These are phyloP conservation scores for Xylaria grammica DNA, from an alignment of 495 filamentous ascomycete genomes.

Conservation along the genomic window DNA sequence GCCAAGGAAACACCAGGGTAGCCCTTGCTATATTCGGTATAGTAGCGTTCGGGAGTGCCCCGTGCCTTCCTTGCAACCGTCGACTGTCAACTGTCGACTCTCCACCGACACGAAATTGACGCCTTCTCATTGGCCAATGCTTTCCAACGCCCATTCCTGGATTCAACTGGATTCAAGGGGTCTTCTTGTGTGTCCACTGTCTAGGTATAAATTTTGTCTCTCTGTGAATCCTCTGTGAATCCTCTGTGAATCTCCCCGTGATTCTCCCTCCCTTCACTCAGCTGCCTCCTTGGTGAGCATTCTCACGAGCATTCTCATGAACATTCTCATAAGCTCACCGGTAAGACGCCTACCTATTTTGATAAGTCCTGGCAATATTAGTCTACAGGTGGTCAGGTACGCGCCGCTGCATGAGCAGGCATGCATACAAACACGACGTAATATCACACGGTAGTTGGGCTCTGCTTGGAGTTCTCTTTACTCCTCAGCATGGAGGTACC, in stretches of 20 bases:
- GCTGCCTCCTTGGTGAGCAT: too few relatives aligned
- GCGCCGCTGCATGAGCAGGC: not conserved
- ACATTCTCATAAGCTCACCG: too few relatives aligned
- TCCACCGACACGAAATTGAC: slow-evolving; percentile 25
- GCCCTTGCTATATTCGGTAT: too few relatives aligned
- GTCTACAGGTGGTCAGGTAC: not conserved
- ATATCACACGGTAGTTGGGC: not conserved
- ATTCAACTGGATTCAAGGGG: not conserved
- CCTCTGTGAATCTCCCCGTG: too few relatives aligned
- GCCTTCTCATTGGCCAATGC: slow-evolving; percentile 25
- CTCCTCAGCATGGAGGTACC: not conserved
- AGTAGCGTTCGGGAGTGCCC: not conserved
- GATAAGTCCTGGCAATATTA: not conserved
- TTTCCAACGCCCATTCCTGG: not conserved
- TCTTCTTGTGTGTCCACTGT: not conserved
- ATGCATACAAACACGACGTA: not conserved
- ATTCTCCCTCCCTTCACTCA: too few relatives aligned
- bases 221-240: too few relatives aligned
- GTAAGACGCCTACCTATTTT: not conserved
- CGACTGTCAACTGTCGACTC: too few relatives aligned
- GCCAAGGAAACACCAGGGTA: too few relatives aligned
- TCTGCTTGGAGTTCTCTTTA: not conserved
- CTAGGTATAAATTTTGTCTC: not conserved
- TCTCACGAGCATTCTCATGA: too few relatives aligned
- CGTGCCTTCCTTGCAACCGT: too few relatives aligned